Percentiles rank a stretch among this genome's conserved stretches.
phyloP scores from a whole-genome alignment of 164 flowering plant species.

The Saururus chinensis region DNA sequence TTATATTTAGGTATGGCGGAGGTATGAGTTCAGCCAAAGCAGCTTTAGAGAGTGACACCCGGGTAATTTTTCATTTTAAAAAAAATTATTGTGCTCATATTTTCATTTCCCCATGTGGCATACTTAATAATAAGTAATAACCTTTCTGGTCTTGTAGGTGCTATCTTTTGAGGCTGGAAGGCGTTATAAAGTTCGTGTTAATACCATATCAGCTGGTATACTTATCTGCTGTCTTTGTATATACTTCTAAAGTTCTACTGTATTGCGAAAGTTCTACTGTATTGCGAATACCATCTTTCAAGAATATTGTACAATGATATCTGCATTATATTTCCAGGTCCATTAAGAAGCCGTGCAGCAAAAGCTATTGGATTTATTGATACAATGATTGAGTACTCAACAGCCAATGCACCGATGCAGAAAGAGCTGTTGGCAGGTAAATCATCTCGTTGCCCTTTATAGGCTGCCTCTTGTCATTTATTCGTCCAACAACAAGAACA shows the following conservation, averaged over 20 bases:
- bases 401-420: constrained; percentile 77
- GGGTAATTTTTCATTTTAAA: constrained; percentile 18
- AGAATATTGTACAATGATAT: neutral
- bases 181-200: constrained; percentile 68
- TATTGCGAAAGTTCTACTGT: too few relatives aligned
- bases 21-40: constrained; percentile 99
- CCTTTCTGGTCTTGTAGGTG: constrained; percentile 41
- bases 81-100: neutral
- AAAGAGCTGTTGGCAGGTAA: constrained; percentile 79
- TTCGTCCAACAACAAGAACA: neutral
- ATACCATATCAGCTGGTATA: constrained; percentile 92
- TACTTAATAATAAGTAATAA: neutral
- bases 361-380: constrained; percentile 94
- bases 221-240: neutral
- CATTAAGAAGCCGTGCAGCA: constrained; percentile 88
- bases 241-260: neutral
- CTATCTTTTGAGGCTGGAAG: constrained; percentile 98
- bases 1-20: constrained; percentile 70
- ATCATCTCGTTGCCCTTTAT: neutral
- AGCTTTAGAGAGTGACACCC: constrained; percentile 93
- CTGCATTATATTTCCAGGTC: constrained; percentile 35
- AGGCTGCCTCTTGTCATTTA: too few relatives aligned
- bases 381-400: constrained; percentile 82
- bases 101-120: neutral
- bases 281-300: too few relatives aligned